Base-by-base conservation (phyloP, 768 basidiomycete genomes). In the Gymnopilus dilepis region DNA sequence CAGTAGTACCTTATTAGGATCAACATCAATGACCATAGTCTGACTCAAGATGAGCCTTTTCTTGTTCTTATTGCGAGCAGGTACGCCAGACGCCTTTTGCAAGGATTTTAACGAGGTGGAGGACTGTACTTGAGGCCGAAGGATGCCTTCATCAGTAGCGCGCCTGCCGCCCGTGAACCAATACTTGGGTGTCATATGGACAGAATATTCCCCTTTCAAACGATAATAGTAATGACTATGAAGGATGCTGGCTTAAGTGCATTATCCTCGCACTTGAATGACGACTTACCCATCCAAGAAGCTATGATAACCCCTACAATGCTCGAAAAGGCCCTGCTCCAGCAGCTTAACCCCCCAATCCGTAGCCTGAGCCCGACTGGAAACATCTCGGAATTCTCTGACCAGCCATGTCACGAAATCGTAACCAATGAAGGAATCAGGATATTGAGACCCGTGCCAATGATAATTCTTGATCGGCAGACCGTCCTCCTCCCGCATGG, bases 381-480 rank as follows among this genome's bases (percentile, higher is more conserved):
- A 88, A 6, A 97, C 86, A 70, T 98, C 96, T 30, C 88, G 85
- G 69, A 95, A 98, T 73, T 95, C 92, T 31, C 92, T 85, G n/a
- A 92, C 86, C 19, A 97, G 78, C 96, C 96, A 99, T 1, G 89
- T 90, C 22, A 95, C 91, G 66, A 98, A 87, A 41, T 95, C 93
- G 64, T 86, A 88, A 1, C 96, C 96, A 9, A 88, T 93, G 72
- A 99, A 98, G 4, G 91, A 88, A 64, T 95, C 90, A 3, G 85
- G 83, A 69, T 94, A 93, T 37, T 82, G 83, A 17, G 74, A 78
- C 12, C 82, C 80, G 71, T 95, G 92, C 94, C 95, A 98, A 56
- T 86, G 87, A 65, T 93, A 84, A 61, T 92, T 85, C 68, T 93
- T 90, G 76, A 97, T 93, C 6, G 87, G 85, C 11, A 95, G 82